Percentiles rank a stretch among this genome's conserved stretches.
These are phyloP conservation scores for Podaxis sp. DNA, from an alignment of 768 basidiomycete genomes.

Conservation along the genomic window DNA sequence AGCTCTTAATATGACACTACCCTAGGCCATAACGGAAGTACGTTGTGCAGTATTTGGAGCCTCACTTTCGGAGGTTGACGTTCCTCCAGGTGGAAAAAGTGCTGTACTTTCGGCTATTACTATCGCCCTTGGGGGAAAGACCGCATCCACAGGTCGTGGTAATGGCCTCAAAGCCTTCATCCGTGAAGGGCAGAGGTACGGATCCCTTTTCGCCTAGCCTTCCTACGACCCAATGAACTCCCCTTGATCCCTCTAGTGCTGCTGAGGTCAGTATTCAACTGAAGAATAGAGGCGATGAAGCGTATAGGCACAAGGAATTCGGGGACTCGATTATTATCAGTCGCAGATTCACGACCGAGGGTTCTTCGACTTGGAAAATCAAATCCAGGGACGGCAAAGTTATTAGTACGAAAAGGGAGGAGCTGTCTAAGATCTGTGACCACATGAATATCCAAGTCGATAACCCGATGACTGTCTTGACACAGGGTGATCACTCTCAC, in stretches of 20 bases:
- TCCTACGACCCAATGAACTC: background rate
- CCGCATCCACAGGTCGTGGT: slow-evolving; percentile 88
- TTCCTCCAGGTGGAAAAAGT: slow-evolving; percentile 81
- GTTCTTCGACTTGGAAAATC: slow-evolving; percentile 80
- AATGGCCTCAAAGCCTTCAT: slow-evolving; percentile 83
- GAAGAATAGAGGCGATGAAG: slow-evolving; percentile 90
- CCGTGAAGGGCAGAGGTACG: slow-evolving; percentile 78
- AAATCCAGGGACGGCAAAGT: slow-evolving; percentile 63
- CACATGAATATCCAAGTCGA: slow-evolving; percentile 98
- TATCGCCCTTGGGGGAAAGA: slow-evolving; percentile 91
- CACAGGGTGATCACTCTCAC: slow-evolving; percentile 58
- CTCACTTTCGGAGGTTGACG: background rate
- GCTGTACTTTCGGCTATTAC: slow-evolving; percentile 92
- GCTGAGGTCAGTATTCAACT: slow-evolving; percentile 79
- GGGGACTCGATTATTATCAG: slow-evolving; percentile 84
- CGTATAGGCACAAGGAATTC: slow-evolving; percentile 82
- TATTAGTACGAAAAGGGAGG: slow-evolving; percentile 77
- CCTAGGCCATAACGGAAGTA: slow-evolving; percentile 90
- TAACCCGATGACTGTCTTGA: slow-evolving; percentile 93
- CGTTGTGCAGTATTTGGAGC: slow-evolving; percentile 29
- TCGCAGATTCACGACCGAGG: slow-evolving; percentile 77
- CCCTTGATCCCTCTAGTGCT: slow-evolving; percentile 36
- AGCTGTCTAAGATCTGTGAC: slow-evolving; percentile 85
- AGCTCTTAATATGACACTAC: background rate
- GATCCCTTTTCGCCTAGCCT: slow-evolving; percentile 8